These are phyloP conservation scores for Schizothecium vesticola DNA, from an alignment of 495 filamentous ascomycete genomes.

Conservation along the genomic window DNA sequence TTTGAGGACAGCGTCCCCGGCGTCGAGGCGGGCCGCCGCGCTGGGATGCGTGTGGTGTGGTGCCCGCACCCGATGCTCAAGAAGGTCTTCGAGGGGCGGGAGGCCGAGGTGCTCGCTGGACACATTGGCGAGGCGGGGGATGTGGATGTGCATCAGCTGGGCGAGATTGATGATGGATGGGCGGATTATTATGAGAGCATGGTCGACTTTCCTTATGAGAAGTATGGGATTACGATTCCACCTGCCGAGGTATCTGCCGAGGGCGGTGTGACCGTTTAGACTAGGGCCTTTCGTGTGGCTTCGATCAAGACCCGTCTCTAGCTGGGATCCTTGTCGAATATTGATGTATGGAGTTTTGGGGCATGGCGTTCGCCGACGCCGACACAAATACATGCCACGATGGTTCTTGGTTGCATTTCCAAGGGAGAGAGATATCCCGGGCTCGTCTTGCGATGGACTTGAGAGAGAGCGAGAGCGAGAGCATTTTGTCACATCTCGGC, in stretches of 20 bases:
- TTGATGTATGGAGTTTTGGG: not conserved
- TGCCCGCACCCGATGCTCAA: conserved; percentile 77
- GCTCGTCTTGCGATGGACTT: not conserved
- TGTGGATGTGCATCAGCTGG: conserved; percentile 46
- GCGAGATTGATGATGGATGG: conserved; percentile 69
- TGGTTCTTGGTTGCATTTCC: not conserved
- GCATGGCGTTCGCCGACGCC: not conserved
- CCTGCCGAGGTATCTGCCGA: conserved; percentile 22
- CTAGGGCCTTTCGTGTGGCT: too few relatives aligned
- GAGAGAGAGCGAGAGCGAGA: not conserved
- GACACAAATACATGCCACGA: not conserved
- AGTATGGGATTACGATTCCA: conserved; percentile 59
- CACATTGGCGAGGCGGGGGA: conserved; percentile 60
- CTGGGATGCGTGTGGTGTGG: conserved; percentile 95
- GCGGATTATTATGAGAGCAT: conserved; percentile 56
- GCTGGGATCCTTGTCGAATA: not conserved
- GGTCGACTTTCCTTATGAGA: conserved; percentile 66
- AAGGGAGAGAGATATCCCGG: not conserved
- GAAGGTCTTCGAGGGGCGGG: conserved; percentile 67
- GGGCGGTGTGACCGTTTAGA: not conserved
- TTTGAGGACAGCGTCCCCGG: conserved; percentile 95
- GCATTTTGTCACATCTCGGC: not conserved
- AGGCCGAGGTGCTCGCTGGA: conserved; percentile 79
- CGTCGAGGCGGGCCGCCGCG: conserved; percentile 82
- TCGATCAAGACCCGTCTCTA: too few relatives aligned